Conservation (phyloP, 805 yeast species). For the Nematodospora valgi region DNA sequence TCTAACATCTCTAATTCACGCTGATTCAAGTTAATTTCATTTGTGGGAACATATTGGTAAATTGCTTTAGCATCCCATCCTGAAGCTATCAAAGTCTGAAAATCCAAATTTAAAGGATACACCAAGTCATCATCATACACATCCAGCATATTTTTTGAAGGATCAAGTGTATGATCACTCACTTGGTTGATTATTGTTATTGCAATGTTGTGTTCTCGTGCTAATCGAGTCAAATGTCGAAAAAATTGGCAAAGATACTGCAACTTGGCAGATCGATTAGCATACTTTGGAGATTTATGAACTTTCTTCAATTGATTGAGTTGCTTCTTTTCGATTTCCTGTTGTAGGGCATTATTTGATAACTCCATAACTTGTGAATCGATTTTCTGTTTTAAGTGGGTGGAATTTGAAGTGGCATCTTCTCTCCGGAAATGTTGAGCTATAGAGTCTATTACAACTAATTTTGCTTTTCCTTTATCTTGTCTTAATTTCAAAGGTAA, state of each 20-base stretch:
- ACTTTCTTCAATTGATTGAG: slow-evolving; percentile 18
- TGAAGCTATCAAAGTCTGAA: slow-evolving; percentile 66
- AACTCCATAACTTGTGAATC: slow-evolving; percentile 16
- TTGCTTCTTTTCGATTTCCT: slow-evolving; percentile 14
- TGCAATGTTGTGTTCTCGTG: slow-evolving; percentile 49
- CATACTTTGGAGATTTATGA: slow-evolving; percentile 19
- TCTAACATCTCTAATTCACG: slow-evolving; percentile 6
- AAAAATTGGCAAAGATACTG: slow-evolving; percentile 43
- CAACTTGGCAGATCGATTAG: slow-evolving; percentile 35
- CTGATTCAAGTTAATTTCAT: slow-evolving; percentile 5
- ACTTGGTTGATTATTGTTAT: slow-evolving; percentile 79
- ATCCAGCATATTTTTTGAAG: slow-evolving; percentile 3
- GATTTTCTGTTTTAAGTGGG: slow-evolving; percentile 24
- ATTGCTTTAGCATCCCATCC: slow-evolving; percentile 66
- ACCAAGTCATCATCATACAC: slow-evolving; percentile 15
- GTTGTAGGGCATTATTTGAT: slow-evolving; percentile 11
- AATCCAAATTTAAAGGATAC: slow-evolving; percentile 46
- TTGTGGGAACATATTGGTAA: slow-evolving; percentile 2
- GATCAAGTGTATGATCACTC: slow-evolving; percentile 50
- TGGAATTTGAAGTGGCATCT: slow-evolving; percentile 32
- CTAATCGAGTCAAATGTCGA: slow-evolving; percentile 46
- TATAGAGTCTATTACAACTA: slow-evolving; percentile 76
- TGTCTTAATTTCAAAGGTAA: slow-evolving; percentile 49
- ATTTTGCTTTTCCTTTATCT: slow-evolving; percentile 37
- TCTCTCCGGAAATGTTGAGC: slow-evolving; percentile 78